Evolutionary conservation across 2,329 filamentous ascomycete genomes (phyloP).

Genomic region (Biscogniauxia marginata): DNA sequence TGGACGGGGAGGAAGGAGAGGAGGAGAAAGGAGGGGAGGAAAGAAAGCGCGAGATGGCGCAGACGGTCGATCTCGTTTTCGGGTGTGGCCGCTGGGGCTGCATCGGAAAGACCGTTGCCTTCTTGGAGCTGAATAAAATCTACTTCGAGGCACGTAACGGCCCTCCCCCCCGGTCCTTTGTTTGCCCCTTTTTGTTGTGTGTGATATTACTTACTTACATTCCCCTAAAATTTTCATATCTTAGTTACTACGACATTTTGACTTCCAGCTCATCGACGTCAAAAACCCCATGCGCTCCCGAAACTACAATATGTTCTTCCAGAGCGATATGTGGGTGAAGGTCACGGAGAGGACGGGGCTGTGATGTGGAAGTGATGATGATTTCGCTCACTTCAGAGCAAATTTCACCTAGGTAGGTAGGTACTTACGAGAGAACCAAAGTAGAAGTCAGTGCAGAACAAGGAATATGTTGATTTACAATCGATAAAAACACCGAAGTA

Average conservation of each 20-base stretch:
- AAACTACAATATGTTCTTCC: constrained; percentile 17
- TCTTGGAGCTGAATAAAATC: constrained; percentile 43
- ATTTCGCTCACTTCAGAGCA: too few species aligned
- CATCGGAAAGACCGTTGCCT: constrained; percentile 30
- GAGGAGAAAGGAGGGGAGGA: constrained; percentile 1
- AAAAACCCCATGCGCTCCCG: constrained; percentile 11
- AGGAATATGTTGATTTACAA: neutral
- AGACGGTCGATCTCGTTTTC: constrained; percentile 32
- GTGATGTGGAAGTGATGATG: too few species aligned
- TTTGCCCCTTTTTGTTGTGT: neutral
- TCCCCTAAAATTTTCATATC: neutral
- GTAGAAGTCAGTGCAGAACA: too few species aligned
- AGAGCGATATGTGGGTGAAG: constrained; percentile 22
- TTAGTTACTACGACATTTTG: constrained; percentile 21
- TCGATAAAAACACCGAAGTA: neutral
- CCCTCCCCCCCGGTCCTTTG: neutral
- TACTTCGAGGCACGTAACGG: constrained; percentile 37
- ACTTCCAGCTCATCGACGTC: constrained; percentile 20
- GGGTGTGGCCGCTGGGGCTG: neutral
- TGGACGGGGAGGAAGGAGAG: neutral
- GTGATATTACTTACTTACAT: constrained; percentile 1
- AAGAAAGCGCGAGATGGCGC: constrained; percentile 31
- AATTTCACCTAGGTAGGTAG: neutral
- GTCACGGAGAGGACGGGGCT: constrained; percentile 7
- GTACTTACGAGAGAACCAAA: neutral